Conservation (phyloP, 192 early-diverging fungal genomes). For the Linnemannia zychae region DNA sequence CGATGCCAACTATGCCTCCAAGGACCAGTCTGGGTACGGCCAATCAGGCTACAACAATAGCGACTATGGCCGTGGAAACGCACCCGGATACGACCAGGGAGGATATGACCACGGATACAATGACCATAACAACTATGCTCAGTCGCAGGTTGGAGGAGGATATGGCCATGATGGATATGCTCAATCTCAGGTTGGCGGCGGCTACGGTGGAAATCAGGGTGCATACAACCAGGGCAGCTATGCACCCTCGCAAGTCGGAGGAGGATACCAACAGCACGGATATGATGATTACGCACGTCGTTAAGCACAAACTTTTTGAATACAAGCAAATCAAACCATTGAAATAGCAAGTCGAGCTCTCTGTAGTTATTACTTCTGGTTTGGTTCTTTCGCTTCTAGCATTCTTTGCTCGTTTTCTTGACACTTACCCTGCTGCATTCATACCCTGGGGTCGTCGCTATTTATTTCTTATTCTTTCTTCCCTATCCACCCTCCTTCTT, state of each 20-base stretch:
- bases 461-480: neutral
- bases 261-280: conserved; percentile 9
- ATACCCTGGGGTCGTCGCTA: neutral
- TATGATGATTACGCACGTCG: neutral
- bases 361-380: neutral
- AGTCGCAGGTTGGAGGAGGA: conserved; percentile 16
- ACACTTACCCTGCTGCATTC: neutral
- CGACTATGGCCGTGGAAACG: neutral
- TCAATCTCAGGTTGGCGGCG: conserved; percentile 10
- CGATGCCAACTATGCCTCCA: conserved; percentile 45
- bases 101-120: conserved; percentile 10
- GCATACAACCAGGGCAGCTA: conserved; percentile 35
- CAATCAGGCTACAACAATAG: neutral
- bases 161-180: conserved; percentile 22
- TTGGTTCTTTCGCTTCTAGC: neutral
- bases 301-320: neutral
- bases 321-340: neutral
- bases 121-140: conserved; percentile 12
- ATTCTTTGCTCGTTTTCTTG: too few species aligned
- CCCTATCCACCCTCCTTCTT: neutral
- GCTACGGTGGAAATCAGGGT: conserved; percentile 7
- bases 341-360: neutral
- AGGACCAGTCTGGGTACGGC: conserved; percentile 28
- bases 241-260: conserved; percentile 29
- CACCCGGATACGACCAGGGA: conserved; percentile 11